Evolutionary conservation across 805 yeast genomes (phyloP).

Genomic region (Sugiyamaella chiloensis): DNA sequence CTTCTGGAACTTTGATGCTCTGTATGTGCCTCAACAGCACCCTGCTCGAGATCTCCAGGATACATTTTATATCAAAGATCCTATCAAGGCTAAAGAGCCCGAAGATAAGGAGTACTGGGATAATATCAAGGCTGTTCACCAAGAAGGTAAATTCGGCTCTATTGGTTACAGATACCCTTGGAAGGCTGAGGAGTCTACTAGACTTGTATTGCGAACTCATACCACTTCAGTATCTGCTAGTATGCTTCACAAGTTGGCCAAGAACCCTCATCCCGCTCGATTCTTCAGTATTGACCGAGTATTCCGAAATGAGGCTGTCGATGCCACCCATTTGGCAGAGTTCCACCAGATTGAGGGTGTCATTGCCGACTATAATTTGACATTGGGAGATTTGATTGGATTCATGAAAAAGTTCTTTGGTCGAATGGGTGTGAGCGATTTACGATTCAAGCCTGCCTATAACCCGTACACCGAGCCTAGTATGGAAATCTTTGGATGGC

Average conservation of each 20-base stretch:
- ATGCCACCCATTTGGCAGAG: conserved; percentile 98
- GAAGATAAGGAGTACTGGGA: conserved; percentile 75
- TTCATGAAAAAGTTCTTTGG: conserved; percentile 97
- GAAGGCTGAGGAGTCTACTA: conserved; percentile 86
- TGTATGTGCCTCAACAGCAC: conserved; percentile 98
- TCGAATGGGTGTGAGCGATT: conserved; percentile 93
- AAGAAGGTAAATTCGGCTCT: conserved; percentile 87
- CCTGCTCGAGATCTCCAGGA: conserved; percentile 99
- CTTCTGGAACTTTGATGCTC: conserved; percentile 97
- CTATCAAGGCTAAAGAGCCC: conserved; percentile 75
- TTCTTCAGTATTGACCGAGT: conserved; percentile 96
- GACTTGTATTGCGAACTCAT: conserved; percentile 94
- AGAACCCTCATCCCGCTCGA: conserved; percentile 83
- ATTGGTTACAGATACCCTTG: conserved; percentile 98
- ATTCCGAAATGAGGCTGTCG: conserved; percentile 99
- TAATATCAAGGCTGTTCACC: conserved; percentile 78
- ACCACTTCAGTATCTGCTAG: conserved; percentile 91
- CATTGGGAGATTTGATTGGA: conserved; percentile 94
- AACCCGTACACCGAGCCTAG: conserved; percentile 99
- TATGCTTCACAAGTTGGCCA: conserved; percentile 82
- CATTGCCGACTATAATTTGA: conserved; percentile 90
- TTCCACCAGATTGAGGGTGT: conserved; percentile 99
- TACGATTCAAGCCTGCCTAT: conserved; percentile 97
- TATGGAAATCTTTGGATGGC: conserved; percentile 96
- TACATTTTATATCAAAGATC: conserved; percentile 96